Percentiles rank a stretch among this genome's conserved stretches.
Evolutionary conservation across 1,139 yeast species (phyloP).

Genomic region (Protomyces inouyei): DNA sequence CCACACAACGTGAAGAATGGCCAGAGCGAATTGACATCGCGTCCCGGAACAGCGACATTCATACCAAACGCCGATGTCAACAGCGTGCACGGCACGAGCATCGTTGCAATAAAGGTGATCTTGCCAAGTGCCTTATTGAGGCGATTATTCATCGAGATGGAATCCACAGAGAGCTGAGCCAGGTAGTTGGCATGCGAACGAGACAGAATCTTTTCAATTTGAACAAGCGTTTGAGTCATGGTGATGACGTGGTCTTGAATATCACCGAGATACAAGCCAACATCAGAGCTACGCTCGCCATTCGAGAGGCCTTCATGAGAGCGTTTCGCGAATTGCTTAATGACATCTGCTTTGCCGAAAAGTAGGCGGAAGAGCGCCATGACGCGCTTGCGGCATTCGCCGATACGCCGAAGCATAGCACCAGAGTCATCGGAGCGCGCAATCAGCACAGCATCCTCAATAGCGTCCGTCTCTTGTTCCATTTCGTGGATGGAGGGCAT

Average conservation of each 20-base stretch:
- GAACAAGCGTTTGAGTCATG: slow-evolving; percentile 83
- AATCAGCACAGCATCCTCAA: slow-evolving; percentile 75
- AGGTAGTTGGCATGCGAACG: slow-evolving; percentile 87
- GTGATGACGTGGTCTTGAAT: slow-evolving; percentile 96
- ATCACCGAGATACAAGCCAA: slow-evolving; percentile 78
- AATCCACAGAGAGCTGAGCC: slow-evolving; percentile 90
- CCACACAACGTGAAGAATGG: slow-evolving; percentile 51
- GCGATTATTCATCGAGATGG: slow-evolving; percentile 75
- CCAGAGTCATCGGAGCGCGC: slow-evolving; percentile 61
- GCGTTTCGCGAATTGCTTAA: slow-evolving; percentile 93
- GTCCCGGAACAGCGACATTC: slow-evolving; percentile 88
- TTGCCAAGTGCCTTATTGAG: slow-evolving; percentile 83
- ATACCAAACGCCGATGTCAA: slow-evolving; percentile 93
- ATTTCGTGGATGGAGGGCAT: slow-evolving; percentile 84
- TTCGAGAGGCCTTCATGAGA: slow-evolving; percentile 66
- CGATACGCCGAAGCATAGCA: slow-evolving; percentile 60
- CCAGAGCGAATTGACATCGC: slow-evolving; percentile 42
- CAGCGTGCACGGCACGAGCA: slow-evolving; percentile 73
- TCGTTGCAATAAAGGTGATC: slow-evolving; percentile 85
- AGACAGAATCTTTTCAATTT: slow-evolving; percentile 88
- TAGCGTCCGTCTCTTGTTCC: slow-evolving; percentile 86
- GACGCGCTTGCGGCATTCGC: slow-evolving; percentile 81
- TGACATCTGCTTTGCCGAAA: slow-evolving; percentile 94
- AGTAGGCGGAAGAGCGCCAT: slow-evolving; percentile 88
- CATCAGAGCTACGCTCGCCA: slow-evolving; percentile 37